A percentile compares a stretch with the other conserved stretches of the same genome.
Evolutionary conservation across 2,329 filamentous ascomycete genomes (phyloP).

Genomic region (Aureobasidium mangrovei): DNA sequence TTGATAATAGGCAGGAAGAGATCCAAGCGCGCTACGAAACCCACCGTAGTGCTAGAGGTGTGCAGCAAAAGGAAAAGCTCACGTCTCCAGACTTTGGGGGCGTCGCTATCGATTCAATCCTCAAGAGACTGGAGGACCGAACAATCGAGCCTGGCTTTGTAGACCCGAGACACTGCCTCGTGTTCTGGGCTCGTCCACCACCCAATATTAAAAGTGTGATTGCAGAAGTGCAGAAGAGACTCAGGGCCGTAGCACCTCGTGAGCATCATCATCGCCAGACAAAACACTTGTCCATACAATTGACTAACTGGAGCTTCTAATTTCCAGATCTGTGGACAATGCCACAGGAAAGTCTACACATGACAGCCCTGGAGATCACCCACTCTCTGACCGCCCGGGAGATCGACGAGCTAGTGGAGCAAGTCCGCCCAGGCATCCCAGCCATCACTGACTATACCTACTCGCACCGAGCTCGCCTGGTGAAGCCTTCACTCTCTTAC

Average conservation of each 20-base stretch:
- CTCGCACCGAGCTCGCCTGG: constrained; percentile 60
- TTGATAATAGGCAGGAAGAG: constrained; percentile 39
- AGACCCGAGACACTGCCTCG: constrained; percentile 73
- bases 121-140: constrained; percentile 59
- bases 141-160: constrained; percentile 57
- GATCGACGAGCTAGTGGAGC: constrained; percentile 53
- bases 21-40: constrained; percentile 64
- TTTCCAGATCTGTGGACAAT: constrained; percentile 71
- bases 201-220: constrained; percentile 60
- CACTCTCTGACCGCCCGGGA: constrained; percentile 65
- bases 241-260: constrained; percentile 61
- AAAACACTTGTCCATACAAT: neutral
- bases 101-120: constrained; percentile 66
- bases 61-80: constrained; percentile 65
- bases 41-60: constrained; percentile 68
- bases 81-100: constrained; percentile 59
- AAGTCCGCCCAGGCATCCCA: constrained; percentile 48
- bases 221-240: constrained; percentile 55
- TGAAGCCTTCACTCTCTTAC: constrained; percentile 75
- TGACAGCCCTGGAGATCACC: constrained; percentile 78
- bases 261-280: constrained; percentile 25
- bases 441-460: constrained; percentile 58
- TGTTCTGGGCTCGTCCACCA: constrained; percentile 82
- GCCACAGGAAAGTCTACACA: constrained; percentile 68
- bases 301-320: neutral